Base-by-base conservation (phyloP, 768 basidiomycete genomes). In the Scleroderma bovista region DNA sequence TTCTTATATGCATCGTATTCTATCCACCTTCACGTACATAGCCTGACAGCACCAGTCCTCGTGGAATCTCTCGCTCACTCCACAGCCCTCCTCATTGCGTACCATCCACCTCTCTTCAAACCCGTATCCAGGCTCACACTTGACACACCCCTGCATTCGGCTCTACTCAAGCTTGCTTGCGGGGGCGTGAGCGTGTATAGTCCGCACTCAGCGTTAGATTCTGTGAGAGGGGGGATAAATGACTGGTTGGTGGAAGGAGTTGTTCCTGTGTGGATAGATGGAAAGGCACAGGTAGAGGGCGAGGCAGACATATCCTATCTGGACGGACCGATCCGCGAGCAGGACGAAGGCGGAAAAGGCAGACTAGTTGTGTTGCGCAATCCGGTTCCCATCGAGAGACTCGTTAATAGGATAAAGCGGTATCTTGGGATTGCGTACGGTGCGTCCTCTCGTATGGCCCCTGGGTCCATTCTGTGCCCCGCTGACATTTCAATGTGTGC, bases 201-300 rank as follows among this genome's bases (percentile, higher is more conserved):
- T 36, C 92, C 95, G 2, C 95, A 98, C 69, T 91, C 88, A 0
- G 81, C 91, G 0, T 76, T 96, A 16, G 95, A 98, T 69, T 76
- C 76, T n/a, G 82, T 88, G 1, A 76, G 79, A 57, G 88, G 80
- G 6, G 94, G 95, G 0, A 80, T 95, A 47, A 96, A 95, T 61
- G 92, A 94, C 68, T 96, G 89, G 88, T 77, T 93, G 15, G 87
- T 81, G 1, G 61, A 71, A 63, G 80, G 76, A 32, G 63, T 79
- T 31, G 67, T 79, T 29, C 26, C 53, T 70, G 67, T 43, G 54
- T 57, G 6, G 61, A 60, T 67, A 54, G 16, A 64, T 40, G 11
- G 19, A 23, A 2, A 40, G 20, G 9, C 39, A 22, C 4, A 15
- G 12, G 20, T 3, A 23, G 41, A 29, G 23, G 23, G 19, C 6